These are phyloP conservation scores for Cladophialophora carrionii DNA, from an alignment of 2,329 filamentous ascomycete genomes.

Conservation along the genomic window DNA sequence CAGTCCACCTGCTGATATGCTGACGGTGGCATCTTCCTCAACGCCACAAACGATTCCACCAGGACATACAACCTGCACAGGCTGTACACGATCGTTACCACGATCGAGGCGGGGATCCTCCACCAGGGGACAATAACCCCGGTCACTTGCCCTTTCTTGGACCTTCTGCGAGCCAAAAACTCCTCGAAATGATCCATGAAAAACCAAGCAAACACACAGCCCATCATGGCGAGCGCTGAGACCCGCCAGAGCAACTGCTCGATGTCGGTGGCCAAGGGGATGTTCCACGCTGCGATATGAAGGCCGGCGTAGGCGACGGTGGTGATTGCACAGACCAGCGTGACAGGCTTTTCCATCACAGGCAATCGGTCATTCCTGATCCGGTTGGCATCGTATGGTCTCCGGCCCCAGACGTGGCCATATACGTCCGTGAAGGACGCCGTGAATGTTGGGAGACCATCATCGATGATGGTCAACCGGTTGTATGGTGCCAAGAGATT, in stretches of 20 bases:
- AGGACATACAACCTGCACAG: slow-evolving; percentile 17
- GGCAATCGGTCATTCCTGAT: slow-evolving; percentile 20
- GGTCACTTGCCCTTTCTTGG: slow-evolving; percentile 9
- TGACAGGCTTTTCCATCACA: slow-evolving; percentile 21
- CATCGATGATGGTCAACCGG: slow-evolving; percentile 25
- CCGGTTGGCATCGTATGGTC: slow-evolving; percentile 19
- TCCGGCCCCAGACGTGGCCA: slow-evolving; percentile 14
- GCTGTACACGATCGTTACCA: slow-evolving; percentile 11
- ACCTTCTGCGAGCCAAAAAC: slow-evolving; percentile 4
- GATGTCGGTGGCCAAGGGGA: slow-evolving; percentile 37
- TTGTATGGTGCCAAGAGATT: slow-evolving; percentile 16
- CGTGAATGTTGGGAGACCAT: slow-evolving; percentile 20
- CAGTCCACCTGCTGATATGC: slow-evolving; percentile 22
- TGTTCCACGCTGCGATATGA: slow-evolving; percentile 40
- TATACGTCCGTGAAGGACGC: slow-evolving; percentile 14
- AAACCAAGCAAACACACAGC: slow-evolving; percentile 19
- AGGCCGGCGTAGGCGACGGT: slow-evolving; percentile 34
- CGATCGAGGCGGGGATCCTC: slow-evolving; percentile 24
- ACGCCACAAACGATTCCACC: slow-evolving; percentile 15
- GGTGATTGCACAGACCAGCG: slow-evolving; percentile 24
- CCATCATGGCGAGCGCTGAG: slow-evolving; percentile 21
- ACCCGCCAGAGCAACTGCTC: slow-evolving; percentile 37
- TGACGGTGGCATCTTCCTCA: slow-evolving; percentile 14
- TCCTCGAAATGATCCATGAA: slow-evolving; percentile 22
- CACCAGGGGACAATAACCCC: slow-evolving; percentile 18